Base-by-base conservation (phyloP, 768 basidiomycete genomes). In the Infundibulicybe gibba region DNA sequence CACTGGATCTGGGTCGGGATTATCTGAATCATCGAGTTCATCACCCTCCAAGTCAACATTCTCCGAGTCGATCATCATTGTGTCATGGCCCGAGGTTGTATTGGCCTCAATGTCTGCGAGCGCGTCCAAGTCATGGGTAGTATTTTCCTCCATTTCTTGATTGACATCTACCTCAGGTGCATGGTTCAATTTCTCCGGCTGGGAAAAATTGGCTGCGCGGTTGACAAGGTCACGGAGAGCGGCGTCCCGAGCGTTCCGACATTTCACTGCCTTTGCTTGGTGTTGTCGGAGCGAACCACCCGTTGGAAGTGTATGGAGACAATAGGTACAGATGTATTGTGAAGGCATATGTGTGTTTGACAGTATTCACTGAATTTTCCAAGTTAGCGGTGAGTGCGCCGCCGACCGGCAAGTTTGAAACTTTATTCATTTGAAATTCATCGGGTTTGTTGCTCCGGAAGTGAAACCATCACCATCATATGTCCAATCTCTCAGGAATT, bases 1-100 rank as follows among this genome's bases (percentile, higher is more conserved):
- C 49, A 63, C 62, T 30, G 57, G 59, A 20, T 48, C 40, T 12
- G 65, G 50, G 34, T 61, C 57, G 32, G 68, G 49, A 25, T 8
- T 8, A 25, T 25, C 8, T 3, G 25, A 25, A 25, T 25, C 25
- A 25, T 25, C 25, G 37, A 61, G 68, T 17, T 58, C 46, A 14
- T 66, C 62, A 1, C 56, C 61, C 31, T 59, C n/a, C n/a, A 17
- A 14, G 13, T 17, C 35, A 15, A n/a, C n/a, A n/a, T n/a, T n/a
- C n/a, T n/a, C n/a, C n/a, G n/a, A n/a, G n/a, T 38, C 4, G 25
- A 25, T 10, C 17, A 19, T 38, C 10, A 10, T 10, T 10, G n/a
- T 14, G 14, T 14, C 6, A 10, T 38, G n/a, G n/a, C 33, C 10
- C 10, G 15, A 34, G 33, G 35, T n/a, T 6, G 6, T 38, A 38